Evolutionary conservation across 352 stramenopile genomes (phyloP), one percentile per base, ranked within the genome.

Genomic region (Phytophthora citricola): DNA sequence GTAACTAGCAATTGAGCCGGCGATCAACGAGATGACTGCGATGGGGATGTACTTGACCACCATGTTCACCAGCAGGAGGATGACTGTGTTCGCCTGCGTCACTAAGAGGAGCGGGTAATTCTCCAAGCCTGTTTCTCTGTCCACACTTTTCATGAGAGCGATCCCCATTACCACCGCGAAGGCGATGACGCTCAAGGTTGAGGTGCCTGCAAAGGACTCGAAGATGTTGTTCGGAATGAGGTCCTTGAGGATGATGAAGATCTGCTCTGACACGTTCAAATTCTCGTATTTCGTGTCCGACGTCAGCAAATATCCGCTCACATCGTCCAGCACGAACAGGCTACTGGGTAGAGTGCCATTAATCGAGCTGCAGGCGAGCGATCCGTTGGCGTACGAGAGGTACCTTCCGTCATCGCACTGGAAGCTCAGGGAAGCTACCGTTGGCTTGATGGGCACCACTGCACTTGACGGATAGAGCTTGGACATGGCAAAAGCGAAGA

Each of bases 211-310:
- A 34, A 95, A 88, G 0, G 83, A 75, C n/a, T 74, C 63, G 44
- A 91, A 75, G 48, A 93, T 85, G 64, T 95, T 93, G 32, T 83
- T 71, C 11, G 87, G 87, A 56, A 94, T 79, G 32, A 92, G 68
- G 36, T 78, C 65, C 31, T 79, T 77, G 39, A 91, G 48, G 58
- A 92, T 93, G 36, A 62, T 68, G 55, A 94, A 88, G 53, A 93
- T 67, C 61, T 92, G 81, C 62, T 92, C 80, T 6, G 82, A 87
- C 7, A 92, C 76, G 32, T 73, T 81, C 39, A 91, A 70, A 40
- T 67, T 64, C 31, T 71, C 58, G 61, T 79, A 85, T 20, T 73
- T 71, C 10, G 70, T 73, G 38, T 78, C 57, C 3, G 69, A 58
- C 9, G 62, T 60, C 43, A 67, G 31, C 54, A 90, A 83, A 43